These are phyloP conservation scores for Tephrocybe sp. DNA, from an alignment of 768 basidiomycete genomes.

Conservation along the genomic window DNA sequence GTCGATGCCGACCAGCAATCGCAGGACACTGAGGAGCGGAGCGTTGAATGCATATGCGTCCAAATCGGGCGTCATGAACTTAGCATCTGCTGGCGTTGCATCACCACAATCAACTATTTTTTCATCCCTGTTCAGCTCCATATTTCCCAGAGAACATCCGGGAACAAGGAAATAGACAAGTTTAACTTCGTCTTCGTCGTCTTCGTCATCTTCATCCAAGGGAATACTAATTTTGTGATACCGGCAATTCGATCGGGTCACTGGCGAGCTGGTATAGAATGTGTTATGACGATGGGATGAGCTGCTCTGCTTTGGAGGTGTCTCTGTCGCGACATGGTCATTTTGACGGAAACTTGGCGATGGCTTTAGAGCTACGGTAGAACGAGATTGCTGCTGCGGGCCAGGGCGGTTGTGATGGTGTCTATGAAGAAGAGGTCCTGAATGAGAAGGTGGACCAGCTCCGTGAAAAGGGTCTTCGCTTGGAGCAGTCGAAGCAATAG, in stretches of 20 bases:
- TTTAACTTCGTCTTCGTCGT: constrained; percentile 41
- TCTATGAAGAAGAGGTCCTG: constrained; percentile 18
- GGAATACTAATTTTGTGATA: constrained; percentile 69
- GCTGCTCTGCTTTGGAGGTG: constrained; percentile 18
- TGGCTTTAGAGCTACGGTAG: constrained; percentile 16
- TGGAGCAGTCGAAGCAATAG: constrained; percentile 38
- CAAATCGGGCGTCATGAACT: constrained; percentile 44
- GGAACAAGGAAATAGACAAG: constrained; percentile 66
- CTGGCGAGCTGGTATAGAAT: constrained; percentile 38
- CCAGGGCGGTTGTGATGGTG: constrained; percentile 36
- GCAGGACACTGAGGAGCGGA: constrained; percentile 53
- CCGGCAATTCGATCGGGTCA: constrained; percentile 68
- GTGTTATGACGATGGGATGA: constrained; percentile 17
- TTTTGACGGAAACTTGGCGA: constrained; percentile 4
- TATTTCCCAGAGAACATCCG: constrained; percentile 60
- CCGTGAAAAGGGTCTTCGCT: constrained; percentile 24
- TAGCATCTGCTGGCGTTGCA: constrained; percentile 48
- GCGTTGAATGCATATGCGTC: constrained; percentile 48
- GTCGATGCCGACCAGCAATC: constrained; percentile 63
- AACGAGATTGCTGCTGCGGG: constrained; percentile 21
- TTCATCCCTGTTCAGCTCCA: constrained; percentile 55
- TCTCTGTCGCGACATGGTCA: constrained; percentile 13
- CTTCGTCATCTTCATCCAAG: constrained; percentile 15
- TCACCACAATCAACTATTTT: constrained; percentile 60
- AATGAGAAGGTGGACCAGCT: constrained; percentile 15